phyloP scores from a whole-genome alignment of 768 basidiomycete genomes.

The Lactarius deliciosus region DNA sequence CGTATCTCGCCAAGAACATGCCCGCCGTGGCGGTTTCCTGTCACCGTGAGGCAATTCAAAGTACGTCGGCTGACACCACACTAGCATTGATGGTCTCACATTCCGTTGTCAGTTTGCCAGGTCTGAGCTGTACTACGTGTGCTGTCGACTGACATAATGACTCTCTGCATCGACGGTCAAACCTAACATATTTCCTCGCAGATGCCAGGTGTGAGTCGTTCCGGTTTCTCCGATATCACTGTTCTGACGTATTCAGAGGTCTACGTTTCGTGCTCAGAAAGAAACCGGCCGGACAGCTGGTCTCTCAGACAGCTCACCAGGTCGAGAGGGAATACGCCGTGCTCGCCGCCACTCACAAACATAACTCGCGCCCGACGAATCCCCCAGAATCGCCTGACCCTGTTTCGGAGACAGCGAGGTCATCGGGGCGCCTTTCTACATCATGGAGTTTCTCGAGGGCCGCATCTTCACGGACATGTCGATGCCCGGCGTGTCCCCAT shows the following conservation, averaged over 20 bases:
- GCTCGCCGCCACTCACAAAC: constrained; percentile 67
- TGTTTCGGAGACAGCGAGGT: constrained; percentile 77
- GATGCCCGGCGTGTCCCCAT: constrained; percentile 65
- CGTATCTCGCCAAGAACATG: constrained; percentile 60
- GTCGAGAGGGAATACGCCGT: constrained; percentile 91
- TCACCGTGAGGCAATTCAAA: constrained; percentile 90
- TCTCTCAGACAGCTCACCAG: constrained; percentile 92
- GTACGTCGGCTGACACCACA: constrained; percentile 42
- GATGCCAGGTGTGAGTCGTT: constrained; percentile 59
- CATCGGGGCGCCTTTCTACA: constrained; percentile 89
- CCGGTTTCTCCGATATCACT: constrained; percentile 3
- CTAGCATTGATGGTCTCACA: background rate
- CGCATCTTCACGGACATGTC: constrained; percentile 87
- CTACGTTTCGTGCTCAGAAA: constrained; percentile 83
- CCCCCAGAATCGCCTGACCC: constrained; percentile 60
- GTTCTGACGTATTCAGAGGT: constrained; percentile 35
- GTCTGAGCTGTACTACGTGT: constrained; percentile 41
- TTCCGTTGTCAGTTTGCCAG: constrained; percentile 68
- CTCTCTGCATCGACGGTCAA: constrained; percentile 55
- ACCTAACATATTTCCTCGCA: constrained; percentile 93
- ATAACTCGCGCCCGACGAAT: constrained; percentile 61
- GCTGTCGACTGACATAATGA: background rate
- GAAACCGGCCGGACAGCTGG: constrained; percentile 84
- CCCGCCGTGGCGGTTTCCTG: constrained; percentile 58
- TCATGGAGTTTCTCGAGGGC: constrained; percentile 95